Conservation (phyloP, 805 yeast species). For the Kregervanrija fluxuum region DNA sequence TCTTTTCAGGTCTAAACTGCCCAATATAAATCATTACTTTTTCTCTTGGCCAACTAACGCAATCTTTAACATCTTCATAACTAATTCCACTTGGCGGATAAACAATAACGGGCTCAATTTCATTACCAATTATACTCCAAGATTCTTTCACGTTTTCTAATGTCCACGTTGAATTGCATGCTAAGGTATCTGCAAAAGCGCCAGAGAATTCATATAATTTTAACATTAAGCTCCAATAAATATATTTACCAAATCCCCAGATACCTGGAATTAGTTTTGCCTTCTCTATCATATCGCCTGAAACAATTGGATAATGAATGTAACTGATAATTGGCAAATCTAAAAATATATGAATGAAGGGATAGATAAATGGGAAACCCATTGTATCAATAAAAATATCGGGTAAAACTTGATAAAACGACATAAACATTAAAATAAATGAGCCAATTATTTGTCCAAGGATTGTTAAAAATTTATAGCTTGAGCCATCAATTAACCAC, state of each 20-base stretch:
- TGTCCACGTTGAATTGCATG: slow-evolving; percentile 93
- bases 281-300: slow-evolving; percentile 61
- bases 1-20: slow-evolving; percentile 92
- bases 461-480: slow-evolving; percentile 77
- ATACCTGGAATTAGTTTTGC: slow-evolving; percentile 7
- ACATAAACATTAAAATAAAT: slow-evolving; percentile 58
- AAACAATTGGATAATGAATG: slow-evolving; percentile 92
- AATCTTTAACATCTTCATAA: slow-evolving; percentile 8
- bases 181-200: slow-evolving; percentile 51
- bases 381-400: slow-evolving; percentile 93
- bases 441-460: slow-evolving; percentile 87
- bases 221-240: slow-evolving; percentile 71
- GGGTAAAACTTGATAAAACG: slow-evolving; percentile 61
- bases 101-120: slow-evolving; percentile 35
- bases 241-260: slow-evolving; percentile 33
- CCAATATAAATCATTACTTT: slow-evolving; percentile 59
- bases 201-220: slow-evolving; percentile 61
- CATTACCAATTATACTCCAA: slow-evolving; percentile 45
- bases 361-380: slow-evolving; percentile 87
- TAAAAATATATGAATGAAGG: slow-evolving; percentile 47
- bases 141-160: slow-evolving; percentile 57
- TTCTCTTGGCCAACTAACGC: slow-evolving; percentile 23
- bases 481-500: slow-evolving; percentile 55
- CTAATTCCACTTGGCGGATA: slow-evolving; percentile 86
- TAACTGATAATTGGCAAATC: slow-evolving; percentile 77